These are phyloP conservation scores for Schizosaccharomyces lindneri DNA, from an alignment of 805 yeast species.

Conservation along the genomic window DNA sequence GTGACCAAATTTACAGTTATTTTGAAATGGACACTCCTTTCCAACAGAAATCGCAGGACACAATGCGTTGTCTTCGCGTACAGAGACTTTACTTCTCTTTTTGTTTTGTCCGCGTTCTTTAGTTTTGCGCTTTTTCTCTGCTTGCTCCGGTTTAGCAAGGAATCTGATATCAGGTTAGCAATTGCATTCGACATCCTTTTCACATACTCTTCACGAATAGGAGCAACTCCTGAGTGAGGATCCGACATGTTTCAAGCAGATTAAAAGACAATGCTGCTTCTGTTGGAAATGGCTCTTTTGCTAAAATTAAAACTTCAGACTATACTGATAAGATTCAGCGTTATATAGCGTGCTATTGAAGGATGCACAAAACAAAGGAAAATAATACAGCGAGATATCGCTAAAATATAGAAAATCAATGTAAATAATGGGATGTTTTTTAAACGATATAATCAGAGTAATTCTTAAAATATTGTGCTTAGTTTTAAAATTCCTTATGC, in stretches of 20 bases:
- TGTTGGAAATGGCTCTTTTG: too few species aligned
- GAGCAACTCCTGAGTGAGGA: not conserved
- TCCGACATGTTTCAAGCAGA: not conserved
- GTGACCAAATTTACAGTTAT: conserved; percentile 53
- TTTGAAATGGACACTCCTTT: conserved; percentile 29
- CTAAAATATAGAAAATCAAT: too few species aligned
- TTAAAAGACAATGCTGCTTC: too few species aligned
- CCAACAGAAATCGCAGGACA: conserved; percentile 1
- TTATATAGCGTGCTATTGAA: too few species aligned
- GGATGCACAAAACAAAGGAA: too few species aligned
- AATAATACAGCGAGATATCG: too few species aligned
- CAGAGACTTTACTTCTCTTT: not conserved
- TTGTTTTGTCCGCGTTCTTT: conserved; percentile 1
- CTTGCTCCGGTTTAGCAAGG: not conserved
- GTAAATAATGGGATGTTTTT: too few species aligned
- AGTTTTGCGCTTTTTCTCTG: not conserved
- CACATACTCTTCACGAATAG: not conserved
- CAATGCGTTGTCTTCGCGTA: conserved; percentile 21
- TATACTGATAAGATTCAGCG: too few species aligned
- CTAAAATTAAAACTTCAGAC: too few species aligned
- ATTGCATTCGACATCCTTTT: not conserved
- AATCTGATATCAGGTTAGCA: not conserved
- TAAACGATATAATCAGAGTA: too few species aligned
- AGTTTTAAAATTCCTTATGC: too few species aligned
- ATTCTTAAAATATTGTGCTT: too few species aligned